Evolutionary conservation across 768 basidiomycete genomes (phyloP).

Genomic region (Lactifluus echinatus): DNA sequence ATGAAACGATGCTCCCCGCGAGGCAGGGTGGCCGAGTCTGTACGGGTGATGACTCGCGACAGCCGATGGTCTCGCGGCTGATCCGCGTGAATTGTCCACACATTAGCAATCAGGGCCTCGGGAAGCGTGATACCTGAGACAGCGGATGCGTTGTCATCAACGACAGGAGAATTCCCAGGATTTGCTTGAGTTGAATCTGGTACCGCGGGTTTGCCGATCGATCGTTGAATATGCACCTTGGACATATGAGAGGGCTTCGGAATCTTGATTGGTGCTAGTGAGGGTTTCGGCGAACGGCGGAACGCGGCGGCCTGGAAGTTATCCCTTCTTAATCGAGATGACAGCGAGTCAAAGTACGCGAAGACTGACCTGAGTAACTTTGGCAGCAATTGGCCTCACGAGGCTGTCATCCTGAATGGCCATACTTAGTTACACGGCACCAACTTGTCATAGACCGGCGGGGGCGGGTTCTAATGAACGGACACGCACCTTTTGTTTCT

Average conservation of each 20-base stretch:
- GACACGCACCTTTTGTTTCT: background rate
- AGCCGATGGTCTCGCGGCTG: conserved; percentile 2
- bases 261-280: conserved; percentile 17
- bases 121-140: conserved; percentile 17
- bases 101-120: conserved; percentile 7
- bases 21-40: conserved; percentile 19
- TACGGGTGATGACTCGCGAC: conserved; percentile 14
- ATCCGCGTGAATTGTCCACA: conserved; percentile 4
- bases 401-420: background rate
- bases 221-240: conserved; percentile 12
- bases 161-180: conserved; percentile 3
- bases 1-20: background rate
- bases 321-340: background rate
- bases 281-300: conserved; percentile 1
- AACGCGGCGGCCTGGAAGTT: background rate
- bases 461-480: background rate
- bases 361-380: background rate
- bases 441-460: background rate
- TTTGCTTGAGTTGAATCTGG: background rate
- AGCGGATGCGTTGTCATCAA: conserved; percentile 10
- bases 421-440: background rate
- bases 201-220: background rate
- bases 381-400: background rate
- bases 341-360: background rate
- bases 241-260: background rate